Percentiles rank a stretch among this genome's conserved stretches.
Evolutionary conservation across 164 flowering plant genomes (phyloP).

Genomic region (Sextonia rubra): DNA sequence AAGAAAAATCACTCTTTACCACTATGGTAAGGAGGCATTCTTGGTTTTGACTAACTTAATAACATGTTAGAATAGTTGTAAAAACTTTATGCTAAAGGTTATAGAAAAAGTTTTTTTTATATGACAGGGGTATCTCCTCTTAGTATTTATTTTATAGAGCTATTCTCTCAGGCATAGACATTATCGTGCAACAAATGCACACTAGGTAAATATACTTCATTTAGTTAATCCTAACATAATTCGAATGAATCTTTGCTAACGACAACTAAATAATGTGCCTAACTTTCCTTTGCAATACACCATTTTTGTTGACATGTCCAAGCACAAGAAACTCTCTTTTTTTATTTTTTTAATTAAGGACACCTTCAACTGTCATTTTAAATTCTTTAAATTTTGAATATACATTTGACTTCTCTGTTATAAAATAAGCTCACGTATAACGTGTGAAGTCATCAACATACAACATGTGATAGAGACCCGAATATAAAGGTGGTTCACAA

Average conservation of each 20-base stretch:
- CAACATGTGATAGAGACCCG: background rate
- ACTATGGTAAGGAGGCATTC: no score
- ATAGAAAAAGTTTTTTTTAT: no score
- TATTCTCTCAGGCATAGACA: fast-evolving
- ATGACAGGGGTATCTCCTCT: no score
- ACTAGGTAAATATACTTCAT: background rate
- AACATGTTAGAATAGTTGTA: no score
- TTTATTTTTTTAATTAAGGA: background rate
- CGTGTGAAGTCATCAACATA: background rate
- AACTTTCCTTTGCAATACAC: background rate
- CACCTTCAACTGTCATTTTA: background rate
- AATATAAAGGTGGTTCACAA: background rate
- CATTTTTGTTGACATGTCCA: background rate
- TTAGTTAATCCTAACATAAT: background rate
- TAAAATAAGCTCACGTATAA: no score
- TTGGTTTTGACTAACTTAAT: no score
- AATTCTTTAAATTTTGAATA: no score
- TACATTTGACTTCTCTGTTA: background rate
- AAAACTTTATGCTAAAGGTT: no score
- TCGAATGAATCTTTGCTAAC: background rate
- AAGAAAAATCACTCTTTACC: no score
- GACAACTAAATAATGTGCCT: background rate
- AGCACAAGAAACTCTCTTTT: background rate
- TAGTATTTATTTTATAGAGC: no score
- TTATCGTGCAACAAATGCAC: no score